Percentiles rank a stretch among this genome's conserved stretches.
Evolutionary conservation across 2,329 filamentous ascomycete genomes (phyloP).

Genomic region (Cladorrhinum sp.): DNA sequence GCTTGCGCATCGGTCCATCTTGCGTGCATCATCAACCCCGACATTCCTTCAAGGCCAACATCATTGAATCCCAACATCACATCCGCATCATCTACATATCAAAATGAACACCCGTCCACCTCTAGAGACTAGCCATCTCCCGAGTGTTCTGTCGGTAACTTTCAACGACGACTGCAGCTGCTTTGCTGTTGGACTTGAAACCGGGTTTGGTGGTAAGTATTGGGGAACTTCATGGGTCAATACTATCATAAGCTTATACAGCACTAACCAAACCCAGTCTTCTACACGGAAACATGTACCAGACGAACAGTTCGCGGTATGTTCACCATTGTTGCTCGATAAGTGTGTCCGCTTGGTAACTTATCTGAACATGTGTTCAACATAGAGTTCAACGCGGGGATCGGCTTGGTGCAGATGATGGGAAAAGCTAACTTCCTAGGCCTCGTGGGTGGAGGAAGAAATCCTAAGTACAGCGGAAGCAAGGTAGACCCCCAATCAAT

Average conservation of each 20-base stretch:
- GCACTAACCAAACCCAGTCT: constrained; percentile 50
- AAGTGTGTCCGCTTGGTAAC: neutral
- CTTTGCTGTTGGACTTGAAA: constrained; percentile 83
- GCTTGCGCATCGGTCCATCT: neutral
- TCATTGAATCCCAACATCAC: neutral
- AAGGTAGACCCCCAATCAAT: too few relatives aligned
- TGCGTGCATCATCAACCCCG: neutral
- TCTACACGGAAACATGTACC: constrained; percentile 68
- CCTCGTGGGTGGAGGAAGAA: constrained; percentile 81
- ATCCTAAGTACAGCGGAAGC: constrained; percentile 82
- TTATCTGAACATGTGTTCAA: constrained; percentile 3
- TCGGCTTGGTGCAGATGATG: constrained; percentile 83
- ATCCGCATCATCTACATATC: neutral
- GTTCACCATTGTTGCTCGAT: neutral
- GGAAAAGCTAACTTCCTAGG: constrained; percentile 83
- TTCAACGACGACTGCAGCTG: constrained; percentile 84
- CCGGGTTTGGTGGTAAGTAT: constrained; percentile 72
- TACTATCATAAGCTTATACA: constrained; percentile 3
- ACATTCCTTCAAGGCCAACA: neutral
- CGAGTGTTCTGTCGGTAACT: constrained; percentile 74
- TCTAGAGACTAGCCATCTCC: constrained; percentile 72
- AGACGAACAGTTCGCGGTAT: constrained; percentile 52
- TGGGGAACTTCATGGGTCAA: neutral
- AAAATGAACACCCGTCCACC: constrained; percentile 85
- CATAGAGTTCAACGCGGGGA: constrained; percentile 73